Evolutionary conservation across 2,329 filamentous ascomycete species (phyloP).

Genomic region (Chaetothyriales sp.): DNA sequence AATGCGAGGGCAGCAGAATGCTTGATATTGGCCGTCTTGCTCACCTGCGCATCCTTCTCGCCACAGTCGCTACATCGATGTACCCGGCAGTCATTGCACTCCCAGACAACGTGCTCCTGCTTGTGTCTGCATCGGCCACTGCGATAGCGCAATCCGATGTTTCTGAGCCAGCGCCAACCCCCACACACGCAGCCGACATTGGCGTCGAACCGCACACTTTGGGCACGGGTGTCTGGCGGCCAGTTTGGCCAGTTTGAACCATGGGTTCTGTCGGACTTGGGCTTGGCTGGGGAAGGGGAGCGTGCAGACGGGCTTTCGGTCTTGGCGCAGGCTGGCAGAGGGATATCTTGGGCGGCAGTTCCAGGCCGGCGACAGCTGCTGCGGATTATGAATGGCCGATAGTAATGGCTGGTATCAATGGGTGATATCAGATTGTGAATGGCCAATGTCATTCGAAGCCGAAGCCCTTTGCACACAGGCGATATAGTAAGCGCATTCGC

Average conservation of each 20-base stretch:
- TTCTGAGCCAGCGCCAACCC: neutral
- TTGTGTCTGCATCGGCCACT: neutral
- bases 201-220: neutral
- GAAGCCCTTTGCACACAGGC: no score
- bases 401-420: neutral
- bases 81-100: neutral
- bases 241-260: neutral
- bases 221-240: neutral
- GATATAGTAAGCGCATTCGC: no score
- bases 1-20: neutral
- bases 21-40: neutral
- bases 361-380: neutral
- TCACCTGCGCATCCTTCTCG: no score
- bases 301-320: no score
- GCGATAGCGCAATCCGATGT: neutral
- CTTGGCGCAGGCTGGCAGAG: no score
- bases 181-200: neutral
- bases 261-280: neutral
- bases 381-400: neutral
- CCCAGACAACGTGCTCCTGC: neutral
- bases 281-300: neutral
- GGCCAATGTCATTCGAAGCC: no score
- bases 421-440: no score
- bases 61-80: neutral
- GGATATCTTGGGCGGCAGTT: neutral